phyloP scores from a whole-genome alignment of 306 rosid genomes.

The Inga oerstediana region DNA sequence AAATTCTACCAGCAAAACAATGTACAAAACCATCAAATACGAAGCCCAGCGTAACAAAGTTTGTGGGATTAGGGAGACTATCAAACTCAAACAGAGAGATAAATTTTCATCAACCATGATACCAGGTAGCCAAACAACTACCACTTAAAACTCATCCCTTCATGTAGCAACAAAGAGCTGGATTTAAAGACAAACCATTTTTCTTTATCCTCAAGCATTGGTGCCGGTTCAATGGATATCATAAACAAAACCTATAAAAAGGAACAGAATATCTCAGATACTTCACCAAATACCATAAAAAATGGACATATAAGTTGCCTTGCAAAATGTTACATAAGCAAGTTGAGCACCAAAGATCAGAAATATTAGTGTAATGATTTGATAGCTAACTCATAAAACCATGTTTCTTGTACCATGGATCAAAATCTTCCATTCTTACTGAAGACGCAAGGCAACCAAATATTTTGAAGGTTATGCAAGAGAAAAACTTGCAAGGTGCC shows the following conservation, averaged over 20 bases:
- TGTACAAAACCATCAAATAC: neutral
- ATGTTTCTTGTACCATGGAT: neutral
- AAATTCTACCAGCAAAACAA: neutral
- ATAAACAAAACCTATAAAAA: constrained; percentile 83
- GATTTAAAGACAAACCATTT: constrained; percentile 74
- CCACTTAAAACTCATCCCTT: constrained; percentile 13
- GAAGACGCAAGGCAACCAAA: neutral
- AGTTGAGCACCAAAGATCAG: neutral
- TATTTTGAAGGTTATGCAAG: neutral
- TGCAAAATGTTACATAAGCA: neutral
- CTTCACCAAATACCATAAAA: constrained; percentile 33
- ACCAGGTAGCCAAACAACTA: neutral
- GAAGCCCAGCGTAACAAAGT: constrained; percentile 3
- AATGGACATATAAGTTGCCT: neutral
- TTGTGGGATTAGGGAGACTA: constrained; percentile 1
- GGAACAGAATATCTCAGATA: constrained; percentile 32
- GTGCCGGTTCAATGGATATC: constrained; percentile 99
- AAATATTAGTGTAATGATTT: neutral
- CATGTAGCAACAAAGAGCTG: constrained; percentile 15
- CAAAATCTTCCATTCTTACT: neutral
- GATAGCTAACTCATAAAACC: constrained; percentile 1
- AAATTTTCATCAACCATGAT: constrained; percentile 18
- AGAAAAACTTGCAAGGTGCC: neutral
- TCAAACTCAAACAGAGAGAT: constrained; percentile 24
- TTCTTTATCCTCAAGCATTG: constrained; percentile 99